Evolutionary conservation across 2,329 filamentous ascomycete species (phyloP), one percentile per base, ranked within the genome.

Genomic region (Hymenoscyphus occultus): DNA sequence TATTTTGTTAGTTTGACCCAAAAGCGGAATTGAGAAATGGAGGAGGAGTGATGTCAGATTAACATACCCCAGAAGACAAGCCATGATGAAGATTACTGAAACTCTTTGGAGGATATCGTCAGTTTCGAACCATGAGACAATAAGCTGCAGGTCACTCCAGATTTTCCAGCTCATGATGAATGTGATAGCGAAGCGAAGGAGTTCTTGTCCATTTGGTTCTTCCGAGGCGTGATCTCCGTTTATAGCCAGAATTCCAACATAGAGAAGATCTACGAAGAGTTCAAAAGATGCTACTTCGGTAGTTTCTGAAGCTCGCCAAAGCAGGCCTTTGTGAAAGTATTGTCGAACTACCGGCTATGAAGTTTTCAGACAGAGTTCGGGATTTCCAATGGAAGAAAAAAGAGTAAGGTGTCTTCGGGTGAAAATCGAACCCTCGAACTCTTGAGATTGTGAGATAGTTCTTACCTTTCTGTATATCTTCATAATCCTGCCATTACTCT

Each of bases 271-370:
- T 13, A 88, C 81, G 70, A 89, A 89, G 1, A 90, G 80, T 73
- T 89, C 87, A 71, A 88, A 88, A 16, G 80, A 82, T 68, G 84
- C 84, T 5, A 88, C 85, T 74, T 88, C 82, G n/a, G 86, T 84
- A 22, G 80, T 77, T 60, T 83, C 82, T 7, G 80, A 81, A 1
- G 85, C 83, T 60, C 87, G 79, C 86, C 86, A 89, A 7, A 90
- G 75, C 13, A 89, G 78, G 0, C 86, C 86, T 65, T 85, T 84
- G 72, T 89, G 86, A 70, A 88, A 88, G 76, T 88, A 89, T 76
- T 89, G 87, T 65, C 86, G 80, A 3, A 89, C 79, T 6, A 84
- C 81, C 0, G 87, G 86, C 72, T 74, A 56, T 39, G 48, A 13
- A 22, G 9, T 28, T 5, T 19, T 54, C 22, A 54, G 48, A 2